Evolutionary conservation across 306 rosid genomes (phyloP), one percentile per base, ranked within the genome.

Genomic region (Vigna hirtella): DNA sequence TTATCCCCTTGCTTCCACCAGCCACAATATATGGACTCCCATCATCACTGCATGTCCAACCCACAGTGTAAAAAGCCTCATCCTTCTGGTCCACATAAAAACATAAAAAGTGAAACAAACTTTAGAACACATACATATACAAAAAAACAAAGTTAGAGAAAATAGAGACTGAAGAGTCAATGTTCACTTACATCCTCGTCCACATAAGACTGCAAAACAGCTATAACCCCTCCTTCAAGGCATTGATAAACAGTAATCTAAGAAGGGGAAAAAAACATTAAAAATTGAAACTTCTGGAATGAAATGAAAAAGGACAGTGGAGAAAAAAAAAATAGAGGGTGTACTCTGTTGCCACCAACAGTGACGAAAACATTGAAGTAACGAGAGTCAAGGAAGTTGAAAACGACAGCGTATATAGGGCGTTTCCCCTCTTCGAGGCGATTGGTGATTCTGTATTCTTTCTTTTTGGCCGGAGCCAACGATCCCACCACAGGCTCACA

Each of bases 351-450:
- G 86, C 98, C 97, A 24, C 99, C 94, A 55, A 90, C 99, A 66
- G 97, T 95, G 79, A 97, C 97, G 64, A 95, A 95, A 80, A 95
- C 94, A 69, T 84, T 86, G 89, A 88, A 72, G 86, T 87, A 95
- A 74, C 93, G 96, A 15, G 96, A 86, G 66, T 95, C 98, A 43
- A 91, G 81, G 89, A 91, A 91, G 88, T 95, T 95, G 87, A 95
- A 95, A 85, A 93, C 94, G 49, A 93, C 81, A 63, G 97, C 96
- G 82, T 93, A 93, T 2, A 93, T 69, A 53, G 99, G 99, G 42
- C 96, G 90, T 72, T 93, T 93, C 13, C 98, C 98, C 82, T 95
- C 99, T 73, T 93, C 97, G 50, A 95, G 97, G 63, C 97, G 89
- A 83, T 95, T 95, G 71, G 97, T 93, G 74, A 93, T 93, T 70